phyloP scores from a whole-genome alignment of 2,329 filamentous ascomycete species.

The Penicillium nordicum region DNA sequence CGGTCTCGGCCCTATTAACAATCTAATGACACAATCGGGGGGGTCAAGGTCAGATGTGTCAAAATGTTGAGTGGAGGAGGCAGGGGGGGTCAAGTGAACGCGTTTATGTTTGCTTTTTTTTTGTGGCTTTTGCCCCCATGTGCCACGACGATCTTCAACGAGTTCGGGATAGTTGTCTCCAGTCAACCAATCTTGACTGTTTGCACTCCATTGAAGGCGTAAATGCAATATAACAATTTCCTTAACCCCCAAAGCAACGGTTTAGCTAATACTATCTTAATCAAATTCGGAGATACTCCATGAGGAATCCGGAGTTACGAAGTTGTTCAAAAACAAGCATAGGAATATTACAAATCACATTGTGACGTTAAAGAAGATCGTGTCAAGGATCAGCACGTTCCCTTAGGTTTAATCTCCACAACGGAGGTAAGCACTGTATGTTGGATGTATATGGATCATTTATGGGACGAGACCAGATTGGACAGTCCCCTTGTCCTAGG shows the following conservation, averaged over 20 bases:
- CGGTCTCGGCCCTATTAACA: not conserved
- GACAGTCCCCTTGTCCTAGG: not conserved
- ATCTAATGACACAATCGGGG: slow-evolving; percentile 1
- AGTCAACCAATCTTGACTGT: not conserved
- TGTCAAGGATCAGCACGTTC: not conserved
- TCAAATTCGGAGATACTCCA: not conserved
- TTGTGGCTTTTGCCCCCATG: slow-evolving; percentile 1
- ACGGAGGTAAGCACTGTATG: slow-evolving; percentile 4
- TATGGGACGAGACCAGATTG: not conserved
- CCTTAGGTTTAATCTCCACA: not conserved
- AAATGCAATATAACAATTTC: not conserved
- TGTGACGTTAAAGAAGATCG: not conserved
- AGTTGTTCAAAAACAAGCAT: not conserved
- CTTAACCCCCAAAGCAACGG: not conserved
- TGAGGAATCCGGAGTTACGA: not conserved
- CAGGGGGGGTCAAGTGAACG: not conserved
- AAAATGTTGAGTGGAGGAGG: slow-evolving; percentile 2
- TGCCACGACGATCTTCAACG: slow-evolving; percentile 4
- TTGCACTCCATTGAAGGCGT: not conserved
- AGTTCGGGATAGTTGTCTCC: not conserved
- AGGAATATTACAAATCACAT: not conserved
- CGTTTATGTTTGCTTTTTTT: slow-evolving; percentile 3
- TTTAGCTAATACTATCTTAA: not conserved
- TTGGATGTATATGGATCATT: not conserved
- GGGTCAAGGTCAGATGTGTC: not conserved